Evolutionary conservation across 345 rosid species (phyloP).

Genomic region (Geranium brycei): DNA sequence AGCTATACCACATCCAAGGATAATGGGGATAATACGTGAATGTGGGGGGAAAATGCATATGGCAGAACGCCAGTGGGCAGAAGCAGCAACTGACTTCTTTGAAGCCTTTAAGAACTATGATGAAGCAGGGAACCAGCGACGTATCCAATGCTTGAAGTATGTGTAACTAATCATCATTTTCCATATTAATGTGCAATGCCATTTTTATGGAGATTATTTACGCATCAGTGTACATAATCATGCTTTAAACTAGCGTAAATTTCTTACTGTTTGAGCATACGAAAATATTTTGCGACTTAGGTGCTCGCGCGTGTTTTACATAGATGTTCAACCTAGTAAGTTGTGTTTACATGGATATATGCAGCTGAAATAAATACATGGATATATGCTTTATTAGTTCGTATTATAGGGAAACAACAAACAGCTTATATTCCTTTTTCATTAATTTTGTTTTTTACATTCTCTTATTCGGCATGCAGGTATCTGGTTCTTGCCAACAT

Average conservation of each 20-base stretch:
- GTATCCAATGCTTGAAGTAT: slow-evolving; percentile 94
- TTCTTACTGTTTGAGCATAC: background rate
- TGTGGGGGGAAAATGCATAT: slow-evolving; percentile 99
- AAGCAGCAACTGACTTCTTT: slow-evolving; percentile 98
- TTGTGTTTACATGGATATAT: too few relatives aligned
- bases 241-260: background rate
- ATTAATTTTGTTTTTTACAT: background rate
- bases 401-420: background rate
- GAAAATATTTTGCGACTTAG: too few relatives aligned
- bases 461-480: slow-evolving; percentile 21
- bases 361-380: too few relatives aligned
- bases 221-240: background rate
- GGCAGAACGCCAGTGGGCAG: slow-evolving; percentile 99
- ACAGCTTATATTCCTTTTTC: background rate
- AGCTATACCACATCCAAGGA: slow-evolving; percentile 99
- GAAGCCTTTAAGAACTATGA: slow-evolving; percentile 99
- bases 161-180: slow-evolving; percentile 9
- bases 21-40: slow-evolving; percentile 97
- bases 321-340: background rate
- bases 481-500: slow-evolving; percentile 96
- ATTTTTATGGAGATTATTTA: too few relatives aligned
- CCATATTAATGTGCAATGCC: slow-evolving; percentile 1
- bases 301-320: background rate
- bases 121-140: slow-evolving; percentile 99
- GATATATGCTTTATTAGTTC: background rate